Evolutionary conservation across 2,329 filamentous ascomycete species (phyloP).

Genomic region (Chrysosporium keratinophilum): DNA sequence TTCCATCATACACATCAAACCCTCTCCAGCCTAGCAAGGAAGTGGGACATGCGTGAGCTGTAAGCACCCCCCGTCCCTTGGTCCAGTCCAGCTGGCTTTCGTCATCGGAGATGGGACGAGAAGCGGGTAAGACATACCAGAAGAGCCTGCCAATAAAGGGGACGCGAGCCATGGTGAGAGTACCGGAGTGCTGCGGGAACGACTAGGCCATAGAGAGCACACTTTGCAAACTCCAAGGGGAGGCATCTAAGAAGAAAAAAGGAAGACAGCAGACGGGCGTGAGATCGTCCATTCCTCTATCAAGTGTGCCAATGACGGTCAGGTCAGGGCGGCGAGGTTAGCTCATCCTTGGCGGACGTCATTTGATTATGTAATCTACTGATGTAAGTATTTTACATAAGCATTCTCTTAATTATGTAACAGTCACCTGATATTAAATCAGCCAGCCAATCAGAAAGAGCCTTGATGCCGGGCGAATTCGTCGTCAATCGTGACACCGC

Average conservation of each 20-base stretch:
- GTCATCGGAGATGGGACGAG: neutral
- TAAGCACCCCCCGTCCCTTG: neutral
- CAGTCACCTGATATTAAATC: neutral
- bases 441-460: neutral
- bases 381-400: neutral
- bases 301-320: too few species aligned
- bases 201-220: neutral
- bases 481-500: too few species aligned
- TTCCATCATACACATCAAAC: too few species aligned
- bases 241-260: neutral
- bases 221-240: neutral
- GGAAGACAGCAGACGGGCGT: too few species aligned
- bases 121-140: constrained; percentile 33
- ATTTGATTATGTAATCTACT: neutral
- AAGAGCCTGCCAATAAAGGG: constrained; percentile 54
- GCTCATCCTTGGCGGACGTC: too few species aligned
- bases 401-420: neutral
- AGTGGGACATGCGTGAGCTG: neutral
- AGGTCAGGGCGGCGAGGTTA: too few species aligned
- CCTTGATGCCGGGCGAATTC: neutral
- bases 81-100: neutral
- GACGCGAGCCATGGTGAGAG: constrained; percentile 41
- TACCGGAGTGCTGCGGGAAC: neutral
- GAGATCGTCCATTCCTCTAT: too few species aligned
- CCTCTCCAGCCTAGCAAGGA: neutral